Evolutionary conservation across 495 filamentous ascomycete species (phyloP).

Genomic region (Echria macrotheca): DNA sequence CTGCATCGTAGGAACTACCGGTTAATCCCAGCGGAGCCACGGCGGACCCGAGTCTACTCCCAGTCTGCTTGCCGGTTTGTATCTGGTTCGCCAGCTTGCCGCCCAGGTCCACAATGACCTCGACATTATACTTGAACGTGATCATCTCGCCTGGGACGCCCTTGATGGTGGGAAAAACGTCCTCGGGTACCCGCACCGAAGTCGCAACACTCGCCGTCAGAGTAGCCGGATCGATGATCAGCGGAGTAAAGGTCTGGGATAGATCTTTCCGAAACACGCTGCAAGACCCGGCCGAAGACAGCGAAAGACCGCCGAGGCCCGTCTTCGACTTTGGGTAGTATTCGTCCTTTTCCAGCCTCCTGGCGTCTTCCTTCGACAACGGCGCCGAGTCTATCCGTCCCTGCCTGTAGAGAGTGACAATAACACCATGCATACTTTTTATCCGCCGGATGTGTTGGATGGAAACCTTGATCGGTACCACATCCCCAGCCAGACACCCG

Average conservation of each 20-base stretch:
- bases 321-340: slow-evolving; percentile 68
- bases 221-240: slow-evolving; percentile 78
- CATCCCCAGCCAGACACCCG: slow-evolving; percentile 82
- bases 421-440: slow-evolving; percentile 85
- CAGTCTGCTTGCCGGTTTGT: slow-evolving; percentile 37
- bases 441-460: slow-evolving; percentile 83
- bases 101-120: slow-evolving; percentile 86
- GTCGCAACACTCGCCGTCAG: slow-evolving; percentile 72
- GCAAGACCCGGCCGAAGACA: slow-evolving; percentile 73
- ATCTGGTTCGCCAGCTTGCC: slow-evolving; percentile 66
- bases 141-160: slow-evolving; percentile 87
- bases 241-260: slow-evolving; percentile 75
- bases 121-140: slow-evolving; percentile 86
- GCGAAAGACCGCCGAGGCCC: slow-evolving; percentile 73
- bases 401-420: slow-evolving; percentile 87
- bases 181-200: slow-evolving; percentile 79
- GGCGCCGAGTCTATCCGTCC: slow-evolving; percentile 88
- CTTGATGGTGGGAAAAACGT: slow-evolving; percentile 87
- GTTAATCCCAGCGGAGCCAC: slow-evolving; percentile 12
- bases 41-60: slow-evolving; percentile 13
- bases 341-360: slow-evolving; percentile 64
- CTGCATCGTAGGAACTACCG: slow-evolving; percentile 27
- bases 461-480: slow-evolving; percentile 68
- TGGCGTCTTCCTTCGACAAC: slow-evolving; percentile 57
- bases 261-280: slow-evolving; percentile 93